A percentile compares a stretch with the other conserved stretches of the same genome.
phyloP scores from a whole-genome alignment of 768 basidiomycete species.

The Leccinum longicurvipes region DNA sequence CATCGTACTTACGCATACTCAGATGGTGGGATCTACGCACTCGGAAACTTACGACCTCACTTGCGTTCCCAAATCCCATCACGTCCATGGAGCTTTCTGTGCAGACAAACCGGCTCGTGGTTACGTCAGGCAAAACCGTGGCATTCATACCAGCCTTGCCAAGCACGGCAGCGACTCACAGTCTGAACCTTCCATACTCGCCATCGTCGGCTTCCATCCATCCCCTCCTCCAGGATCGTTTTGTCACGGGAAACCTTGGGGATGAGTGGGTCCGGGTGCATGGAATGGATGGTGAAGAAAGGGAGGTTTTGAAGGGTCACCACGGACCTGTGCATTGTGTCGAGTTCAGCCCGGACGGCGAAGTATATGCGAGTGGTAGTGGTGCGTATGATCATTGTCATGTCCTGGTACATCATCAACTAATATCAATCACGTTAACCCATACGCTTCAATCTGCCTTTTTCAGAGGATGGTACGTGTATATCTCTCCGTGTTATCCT shows the following conservation, averaged over 20 bases:
- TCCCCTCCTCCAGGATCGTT: constrained; percentile 82
- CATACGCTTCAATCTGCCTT: constrained; percentile 8
- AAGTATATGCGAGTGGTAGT: constrained; percentile 95
- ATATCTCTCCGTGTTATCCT: not conserved
- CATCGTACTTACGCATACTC: constrained; percentile 15
- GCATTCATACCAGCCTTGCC: constrained; percentile 82
- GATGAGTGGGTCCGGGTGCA: constrained; percentile 99
- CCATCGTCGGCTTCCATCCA: constrained; percentile 96
- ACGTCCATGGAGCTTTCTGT: constrained; percentile 92
- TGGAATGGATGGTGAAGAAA: constrained; percentile 84
- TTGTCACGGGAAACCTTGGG: constrained; percentile 83
- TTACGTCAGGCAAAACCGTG: constrained; percentile 90
- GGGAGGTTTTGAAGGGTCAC: constrained; percentile 91
- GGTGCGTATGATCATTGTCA: constrained; percentile 52
- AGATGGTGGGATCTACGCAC: constrained; percentile 98
- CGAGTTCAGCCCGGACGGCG: constrained; percentile 93
- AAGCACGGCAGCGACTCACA: constrained; percentile 63
- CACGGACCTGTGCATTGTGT: constrained; percentile 97
- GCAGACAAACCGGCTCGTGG: constrained; percentile 77
- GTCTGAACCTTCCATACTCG: constrained; percentile 74
- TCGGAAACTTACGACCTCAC: constrained; percentile 61
- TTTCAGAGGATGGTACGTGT: constrained; percentile 68
- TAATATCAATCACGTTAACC: constrained; percentile 2
- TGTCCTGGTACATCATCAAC: constrained; percentile 8
- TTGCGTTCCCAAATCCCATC: constrained; percentile 76